Evolutionary conservation across 192 early-diverging fungal species (phyloP).

Genomic region (Polychytrium aggregatum): DNA sequence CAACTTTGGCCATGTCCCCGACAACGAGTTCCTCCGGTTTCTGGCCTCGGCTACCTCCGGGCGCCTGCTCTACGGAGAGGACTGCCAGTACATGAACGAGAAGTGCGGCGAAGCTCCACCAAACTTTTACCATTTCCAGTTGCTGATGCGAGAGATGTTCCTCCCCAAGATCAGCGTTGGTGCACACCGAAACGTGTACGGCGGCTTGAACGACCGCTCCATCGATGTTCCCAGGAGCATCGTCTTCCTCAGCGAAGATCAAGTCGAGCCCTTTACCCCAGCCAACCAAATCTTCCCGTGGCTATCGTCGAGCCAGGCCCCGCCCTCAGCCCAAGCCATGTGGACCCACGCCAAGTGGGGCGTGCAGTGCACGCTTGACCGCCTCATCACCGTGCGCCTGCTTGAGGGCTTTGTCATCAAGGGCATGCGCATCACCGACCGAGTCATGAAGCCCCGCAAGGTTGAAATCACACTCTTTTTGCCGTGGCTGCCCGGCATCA

Average conservation of each 20-base stretch:
- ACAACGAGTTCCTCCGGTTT: conserved; percentile 39
- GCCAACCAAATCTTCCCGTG: too few relatives aligned
- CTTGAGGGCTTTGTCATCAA: conserved; percentile 33
- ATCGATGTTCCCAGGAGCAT: too few relatives aligned
- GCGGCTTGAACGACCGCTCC: too few relatives aligned
- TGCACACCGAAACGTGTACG: too few relatives aligned
- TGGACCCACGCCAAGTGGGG: conserved; percentile 21
- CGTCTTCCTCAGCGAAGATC: too few relatives aligned
- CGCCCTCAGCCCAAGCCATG: conserved; percentile 16
- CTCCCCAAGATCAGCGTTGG: too few relatives aligned
- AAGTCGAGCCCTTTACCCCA: too few relatives aligned
- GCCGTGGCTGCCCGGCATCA: conserved; percentile 34
- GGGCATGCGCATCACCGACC: conserved; percentile 12
- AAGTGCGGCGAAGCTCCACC: not conserved
- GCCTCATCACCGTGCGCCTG: conserved; percentile 21
- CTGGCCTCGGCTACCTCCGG: conserved; percentile 27
- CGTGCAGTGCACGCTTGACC: conserved; percentile 22
- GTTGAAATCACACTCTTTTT: conserved; percentile 32
- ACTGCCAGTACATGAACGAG: conserved; percentile 30
- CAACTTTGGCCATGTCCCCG: conserved; percentile 38
- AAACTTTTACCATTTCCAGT: not conserved
- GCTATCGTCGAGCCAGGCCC: too few relatives aligned
- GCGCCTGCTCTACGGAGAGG: conserved; percentile 30
- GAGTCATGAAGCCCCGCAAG: conserved; percentile 7
- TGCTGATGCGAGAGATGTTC: too few relatives aligned